phyloP scores from a whole-genome alignment of 2,329 filamentous ascomycete species.

The Rhinocladiella similis region DNA sequence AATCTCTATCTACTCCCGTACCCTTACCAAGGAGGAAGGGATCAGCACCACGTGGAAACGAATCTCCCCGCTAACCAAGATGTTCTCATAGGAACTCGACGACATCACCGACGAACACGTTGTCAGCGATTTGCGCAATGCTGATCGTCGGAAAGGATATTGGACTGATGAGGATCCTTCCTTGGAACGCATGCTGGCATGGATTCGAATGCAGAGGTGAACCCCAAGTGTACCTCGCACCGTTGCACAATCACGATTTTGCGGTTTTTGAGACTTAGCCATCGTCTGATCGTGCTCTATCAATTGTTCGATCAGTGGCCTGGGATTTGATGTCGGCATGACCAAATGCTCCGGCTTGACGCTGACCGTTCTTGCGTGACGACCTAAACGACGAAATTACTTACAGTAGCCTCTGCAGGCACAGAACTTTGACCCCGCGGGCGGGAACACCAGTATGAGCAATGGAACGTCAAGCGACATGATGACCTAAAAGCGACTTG shows the following conservation, averaged over 20 bases:
- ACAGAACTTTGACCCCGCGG: not conserved
- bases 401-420: not conserved
- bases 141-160: constrained; percentile 58
- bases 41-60: constrained; percentile 17
- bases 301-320: not conserved
- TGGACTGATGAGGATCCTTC: constrained; percentile 64
- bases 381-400: not conserved
- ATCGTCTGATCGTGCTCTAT: not conserved
- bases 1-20: too few relatives aligned
- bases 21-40: constrained; percentile 16
- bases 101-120: constrained; percentile 59
- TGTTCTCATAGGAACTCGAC: constrained; percentile 51
- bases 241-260: not conserved
- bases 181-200: constrained; percentile 50
- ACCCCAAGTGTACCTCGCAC: not conserved
- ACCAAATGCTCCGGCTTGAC: not conserved
- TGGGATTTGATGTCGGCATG: not conserved
- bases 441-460: not conserved
- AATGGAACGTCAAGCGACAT: not conserved
- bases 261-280: not conserved
- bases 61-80: constrained; percentile 7
- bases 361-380: not conserved
- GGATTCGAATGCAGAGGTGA: constrained; percentile 42
- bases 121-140: constrained; percentile 54
- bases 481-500: not conserved